phyloP scores from a whole-genome alignment of 2,329 filamentous ascomycete species.

The Claviceps digitariae region DNA sequence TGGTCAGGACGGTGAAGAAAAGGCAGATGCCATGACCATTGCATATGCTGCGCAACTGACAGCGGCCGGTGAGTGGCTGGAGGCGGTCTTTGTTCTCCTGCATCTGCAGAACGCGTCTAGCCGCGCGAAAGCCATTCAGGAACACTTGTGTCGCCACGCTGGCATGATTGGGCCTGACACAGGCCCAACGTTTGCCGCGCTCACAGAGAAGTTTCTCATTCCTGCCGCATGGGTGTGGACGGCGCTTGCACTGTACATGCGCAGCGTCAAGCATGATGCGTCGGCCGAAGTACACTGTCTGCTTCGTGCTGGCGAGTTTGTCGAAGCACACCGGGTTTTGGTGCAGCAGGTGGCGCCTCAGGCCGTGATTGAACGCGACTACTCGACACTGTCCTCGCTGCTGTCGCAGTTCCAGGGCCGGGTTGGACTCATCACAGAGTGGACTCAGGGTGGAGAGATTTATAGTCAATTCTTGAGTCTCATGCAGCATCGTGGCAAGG shows the following conservation, averaged over 20 bases:
- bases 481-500: conserved; percentile 28
- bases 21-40: conserved; percentile 52
- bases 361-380: conserved; percentile 72
- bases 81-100: conserved; percentile 63
- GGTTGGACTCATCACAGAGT: conserved; percentile 50
- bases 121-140: conserved; percentile 54
- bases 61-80: conserved; percentile 51
- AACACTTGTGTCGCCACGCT: conserved; percentile 62
- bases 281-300: conserved; percentile 65
- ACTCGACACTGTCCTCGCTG: conserved; percentile 52
- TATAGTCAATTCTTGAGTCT: conserved; percentile 52
- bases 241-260: conserved; percentile 72
- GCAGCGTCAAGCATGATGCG: conserved; percentile 55
- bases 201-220: conserved; percentile 54
- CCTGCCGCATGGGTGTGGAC: conserved; percentile 73
- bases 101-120: conserved; percentile 53
- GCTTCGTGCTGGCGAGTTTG: conserved; percentile 59
- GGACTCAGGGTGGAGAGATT: conserved; percentile 68
- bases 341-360: conserved; percentile 67
- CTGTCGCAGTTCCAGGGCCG: conserved; percentile 58
- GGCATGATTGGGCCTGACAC: conserved; percentile 47
- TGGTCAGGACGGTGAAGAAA: conserved; percentile 38
- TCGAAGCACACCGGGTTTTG: conserved; percentile 76
- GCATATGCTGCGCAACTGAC: conserved; percentile 53
- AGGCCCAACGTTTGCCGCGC: conserved; percentile 40